A percentile compares a stretch with the other conserved stretches of the same genome.
These are phyloP conservation scores for Penicillium sp. DNA, from an alignment of 2,329 filamentous ascomycete genomes.

Conservation along the genomic window DNA sequence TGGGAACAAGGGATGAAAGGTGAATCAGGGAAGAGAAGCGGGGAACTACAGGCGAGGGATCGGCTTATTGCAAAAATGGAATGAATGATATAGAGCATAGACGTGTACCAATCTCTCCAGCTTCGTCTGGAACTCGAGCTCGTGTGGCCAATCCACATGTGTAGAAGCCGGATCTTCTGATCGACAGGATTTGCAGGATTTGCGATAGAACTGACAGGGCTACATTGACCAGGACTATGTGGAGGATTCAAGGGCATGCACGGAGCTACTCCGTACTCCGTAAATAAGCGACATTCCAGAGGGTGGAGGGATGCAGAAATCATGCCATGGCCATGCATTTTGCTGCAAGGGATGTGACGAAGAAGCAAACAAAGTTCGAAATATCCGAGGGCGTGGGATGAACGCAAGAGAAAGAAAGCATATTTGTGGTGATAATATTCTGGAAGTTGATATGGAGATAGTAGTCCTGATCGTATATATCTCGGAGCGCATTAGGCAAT, in stretches of 20 bases:
- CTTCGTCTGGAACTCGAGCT: not conserved
- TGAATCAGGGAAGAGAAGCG: not conserved
- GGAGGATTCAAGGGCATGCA: slow-evolving; percentile 7
- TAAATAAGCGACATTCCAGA: slow-evolving; percentile 9
- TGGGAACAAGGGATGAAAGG: slow-evolving; percentile 19
- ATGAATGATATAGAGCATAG: not conserved
- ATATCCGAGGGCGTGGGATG: not conserved
- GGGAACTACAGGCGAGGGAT: not conserved
- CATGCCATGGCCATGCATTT: slow-evolving; percentile 15
- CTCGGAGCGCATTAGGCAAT: too few relatives aligned
- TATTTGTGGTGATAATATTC: not conserved
- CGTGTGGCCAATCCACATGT: not conserved
- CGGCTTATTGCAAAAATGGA: not conserved
- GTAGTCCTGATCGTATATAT: too few relatives aligned
- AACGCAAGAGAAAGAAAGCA: not conserved
- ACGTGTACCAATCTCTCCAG: not conserved
- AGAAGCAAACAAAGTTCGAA: not conserved
- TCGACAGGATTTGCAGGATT: not conserved
- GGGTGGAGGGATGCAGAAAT: not conserved
- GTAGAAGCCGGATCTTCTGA: not conserved
- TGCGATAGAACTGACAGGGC: not conserved
- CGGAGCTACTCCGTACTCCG: too few relatives aligned
- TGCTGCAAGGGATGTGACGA: slow-evolving; percentile 16
- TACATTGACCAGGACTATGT: slow-evolving; percentile 9
- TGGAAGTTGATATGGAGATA: too few relatives aligned